Evolutionary conservation across 108 stramenopile species (phyloP).

Genomic region (Pseudonitzschia delicatissima): DNA sequence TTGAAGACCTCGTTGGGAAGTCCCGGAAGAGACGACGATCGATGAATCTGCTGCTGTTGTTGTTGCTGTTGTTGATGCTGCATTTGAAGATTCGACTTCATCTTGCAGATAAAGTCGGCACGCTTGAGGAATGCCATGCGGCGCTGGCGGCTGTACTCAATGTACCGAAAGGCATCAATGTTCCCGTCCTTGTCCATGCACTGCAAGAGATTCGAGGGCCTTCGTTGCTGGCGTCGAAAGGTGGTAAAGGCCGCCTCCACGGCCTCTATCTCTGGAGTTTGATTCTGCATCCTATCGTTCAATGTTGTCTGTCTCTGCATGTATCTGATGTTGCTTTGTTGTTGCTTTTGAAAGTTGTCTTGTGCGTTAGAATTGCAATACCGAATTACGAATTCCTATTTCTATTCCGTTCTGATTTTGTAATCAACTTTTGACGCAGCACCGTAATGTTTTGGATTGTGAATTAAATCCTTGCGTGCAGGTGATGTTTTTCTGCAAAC

Average conservation of each 20-base stretch:
- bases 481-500: no score
- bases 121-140: slow-evolving; percentile 1
- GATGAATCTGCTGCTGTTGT: neutral
- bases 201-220: slow-evolving; percentile 2
- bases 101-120: slow-evolving; percentile 9
- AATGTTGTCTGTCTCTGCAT: no score
- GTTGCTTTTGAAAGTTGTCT: no score
- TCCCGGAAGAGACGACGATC: neutral
- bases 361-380: no score
- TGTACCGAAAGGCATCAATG: slow-evolving; percentile 17
- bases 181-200: slow-evolving; percentile 13
- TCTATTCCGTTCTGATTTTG: no score
- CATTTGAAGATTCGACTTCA: neutral
- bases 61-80: neutral
- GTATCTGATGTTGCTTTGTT: no score
- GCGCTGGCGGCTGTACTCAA: slow-evolving; percentile 1
- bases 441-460: no score
- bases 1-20: neutral
- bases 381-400: no score
- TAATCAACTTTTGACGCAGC: no score
- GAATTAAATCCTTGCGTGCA: no score
- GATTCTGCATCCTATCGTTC: no score
- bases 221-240: neutral
- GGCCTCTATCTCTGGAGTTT: no score
- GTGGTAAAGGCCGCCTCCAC: neutral